Base-by-base conservation (phyloP, 2,329 filamentous ascomycete species). In the Fusarium nematophilum region DNA sequence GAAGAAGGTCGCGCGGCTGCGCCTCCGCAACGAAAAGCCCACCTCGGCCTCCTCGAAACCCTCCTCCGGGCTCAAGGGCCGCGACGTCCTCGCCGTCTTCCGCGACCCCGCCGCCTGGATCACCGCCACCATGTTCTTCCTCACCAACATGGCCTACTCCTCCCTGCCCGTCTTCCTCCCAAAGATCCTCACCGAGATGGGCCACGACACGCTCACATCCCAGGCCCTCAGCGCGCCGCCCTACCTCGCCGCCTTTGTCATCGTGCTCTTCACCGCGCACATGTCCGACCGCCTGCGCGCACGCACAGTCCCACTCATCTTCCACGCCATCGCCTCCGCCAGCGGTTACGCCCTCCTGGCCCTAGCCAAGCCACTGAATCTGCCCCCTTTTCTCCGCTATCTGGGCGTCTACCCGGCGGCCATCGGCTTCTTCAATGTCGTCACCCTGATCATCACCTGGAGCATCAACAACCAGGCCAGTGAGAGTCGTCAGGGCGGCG, bases 91-190 rank as follows among this genome's bases (percentile, higher is more conserved):
- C 11, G 77, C 83, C 57, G 69, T 77, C 11, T 66, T 77, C 43
- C 40, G 57, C 27, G 73, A 76, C 54, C 75, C 74, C 40, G 62
- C 74, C 49, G 70, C 73, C 33, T 94, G 91, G 78, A 80, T 94
- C 34, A 90, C 90, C 5, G 89, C 92, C 1, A 75, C 86, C 66
- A 96, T 96, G 85, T 91, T 96, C 80, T 93, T 96, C 79, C 86
- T 89, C 73, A 88, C 90, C 70, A 96, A 97, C 75, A 90, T 96
- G 72, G 90, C 92, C 10, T 97, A 96, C 78, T 88, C 88, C 69
- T 94, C 90, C 17, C 87, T 96, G 72, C 93, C 93, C 3, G 91
- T 95, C 42, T 96, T 96, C 72, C 83, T 96, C 3, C 92, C 92
- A 29, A 92, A 90, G 18, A 92, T 96, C 59, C 83, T 96, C 39